These are phyloP conservation scores for Athelia psychrophila DNA, from an alignment of 1,284 basidiomycete species.

Conservation along the genomic window DNA sequence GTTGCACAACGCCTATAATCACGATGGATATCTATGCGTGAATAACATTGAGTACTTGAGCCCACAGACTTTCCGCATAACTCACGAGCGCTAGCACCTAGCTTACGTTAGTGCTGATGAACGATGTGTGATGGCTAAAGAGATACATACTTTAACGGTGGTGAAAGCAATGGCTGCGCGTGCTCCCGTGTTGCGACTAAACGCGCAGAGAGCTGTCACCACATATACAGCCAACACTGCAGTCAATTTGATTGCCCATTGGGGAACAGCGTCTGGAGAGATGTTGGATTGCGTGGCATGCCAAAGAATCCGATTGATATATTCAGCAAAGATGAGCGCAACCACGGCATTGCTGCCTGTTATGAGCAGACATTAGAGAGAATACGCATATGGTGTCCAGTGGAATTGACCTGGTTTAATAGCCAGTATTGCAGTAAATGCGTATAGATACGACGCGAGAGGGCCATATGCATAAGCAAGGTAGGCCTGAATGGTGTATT, in stretches of 20 bases:
- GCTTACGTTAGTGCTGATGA: background rate
- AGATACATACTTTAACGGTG: constrained; percentile 66
- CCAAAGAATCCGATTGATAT: constrained; percentile 80
- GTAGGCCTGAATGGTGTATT: constrained; percentile 60
- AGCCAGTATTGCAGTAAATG: constrained; percentile 89
- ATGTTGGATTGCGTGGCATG: constrained; percentile 59
- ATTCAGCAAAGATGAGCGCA: constrained; percentile 79
- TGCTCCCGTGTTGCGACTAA: constrained; percentile 78
- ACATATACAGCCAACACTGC: constrained; percentile 72
- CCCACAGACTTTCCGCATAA: too few relatives aligned
- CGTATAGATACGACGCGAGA: constrained; percentile 81
- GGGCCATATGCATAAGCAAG: constrained; percentile 89
- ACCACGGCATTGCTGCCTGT: constrained; percentile 68
- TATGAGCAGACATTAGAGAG: constrained; percentile 3
- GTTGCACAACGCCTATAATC: constrained; percentile 71
- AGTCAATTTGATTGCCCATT: constrained; percentile 92
- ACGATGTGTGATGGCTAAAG: background rate
- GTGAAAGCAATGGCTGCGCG: constrained; percentile 87
- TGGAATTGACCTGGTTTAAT: constrained; percentile 70
- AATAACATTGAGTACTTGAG: background rate
- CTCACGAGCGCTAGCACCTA: too few relatives aligned
- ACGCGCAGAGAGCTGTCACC: constrained; percentile 77
- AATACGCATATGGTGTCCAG: background rate
- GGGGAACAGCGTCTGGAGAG: constrained; percentile 77
- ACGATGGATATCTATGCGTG: constrained; percentile 59